Percentiles rank a stretch among this genome's conserved stretches.
Conservation (phyloP, 2,329 filamentous ascomycete genomes). For the Cordyceps fumosorosea region DNA sequence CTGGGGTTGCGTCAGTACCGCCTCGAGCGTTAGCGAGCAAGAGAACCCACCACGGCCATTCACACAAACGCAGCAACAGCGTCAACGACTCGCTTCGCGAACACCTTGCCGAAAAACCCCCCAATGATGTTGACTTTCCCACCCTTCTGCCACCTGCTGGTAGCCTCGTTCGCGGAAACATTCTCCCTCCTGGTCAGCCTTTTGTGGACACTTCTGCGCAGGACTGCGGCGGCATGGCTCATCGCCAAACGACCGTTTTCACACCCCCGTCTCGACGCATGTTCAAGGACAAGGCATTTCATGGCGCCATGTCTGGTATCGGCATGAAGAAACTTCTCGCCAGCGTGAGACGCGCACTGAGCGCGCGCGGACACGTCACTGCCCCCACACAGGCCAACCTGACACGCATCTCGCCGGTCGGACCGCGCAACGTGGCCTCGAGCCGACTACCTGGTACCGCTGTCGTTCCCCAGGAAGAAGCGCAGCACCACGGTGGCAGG, state of each 20-base stretch:
- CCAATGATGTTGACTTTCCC: constrained; percentile 50
- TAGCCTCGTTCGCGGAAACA: constrained; percentile 78
- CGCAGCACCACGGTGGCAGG: constrained; percentile 36
- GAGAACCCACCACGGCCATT: constrained; percentile 48
- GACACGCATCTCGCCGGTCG: constrained; percentile 41
- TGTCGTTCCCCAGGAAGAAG: constrained; percentile 49
- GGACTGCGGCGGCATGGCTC: constrained; percentile 36
- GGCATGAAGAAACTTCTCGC: constrained; percentile 83
- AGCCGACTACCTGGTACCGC: constrained; percentile 55
- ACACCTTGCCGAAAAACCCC: constrained; percentile 46
- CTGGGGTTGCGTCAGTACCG: constrained; percentile 49
- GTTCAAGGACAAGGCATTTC: constrained; percentile 41
- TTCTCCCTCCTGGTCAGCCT: constrained; percentile 75
- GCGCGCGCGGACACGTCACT: constrained; percentile 46
- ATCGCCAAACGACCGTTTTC: constrained; percentile 49
- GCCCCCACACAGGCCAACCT: constrained; percentile 41
- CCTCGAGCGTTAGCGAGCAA: constrained; percentile 54
- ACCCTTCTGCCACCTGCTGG: constrained; percentile 66
- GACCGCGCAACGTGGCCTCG: constrained; percentile 46
- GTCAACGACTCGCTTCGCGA: constrained; percentile 79
- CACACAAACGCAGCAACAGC: constrained; percentile 80
- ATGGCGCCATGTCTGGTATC: constrained; percentile 58
- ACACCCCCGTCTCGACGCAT: constrained; percentile 31
- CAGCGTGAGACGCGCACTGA: constrained; percentile 75
- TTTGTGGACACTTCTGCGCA: constrained; percentile 64